Percentiles rank a stretch among this genome's conserved stretches.
Conservation (phyloP, 345 rosid genomes). For the Fremontodendron californicum region DNA sequence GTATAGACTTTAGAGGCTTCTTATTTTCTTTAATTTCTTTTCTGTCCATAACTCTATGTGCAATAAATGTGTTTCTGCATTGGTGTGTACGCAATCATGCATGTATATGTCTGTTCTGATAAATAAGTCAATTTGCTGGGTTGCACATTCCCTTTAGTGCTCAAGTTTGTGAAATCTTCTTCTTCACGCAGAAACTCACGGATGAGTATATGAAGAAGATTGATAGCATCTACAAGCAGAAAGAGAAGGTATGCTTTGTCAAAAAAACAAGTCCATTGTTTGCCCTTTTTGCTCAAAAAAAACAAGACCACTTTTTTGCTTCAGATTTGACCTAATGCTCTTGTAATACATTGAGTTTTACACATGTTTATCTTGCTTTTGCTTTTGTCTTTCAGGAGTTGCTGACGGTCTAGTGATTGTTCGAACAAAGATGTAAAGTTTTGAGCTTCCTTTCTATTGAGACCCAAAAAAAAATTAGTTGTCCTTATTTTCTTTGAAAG, state of each 20-base stretch:
- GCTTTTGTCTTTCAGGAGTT: slow-evolving; percentile 38
- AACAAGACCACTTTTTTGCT: neutral
- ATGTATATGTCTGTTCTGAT: neutral
- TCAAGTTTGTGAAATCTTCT: slow-evolving; percentile 4
- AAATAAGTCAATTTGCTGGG: neutral
- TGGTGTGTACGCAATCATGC: neutral
- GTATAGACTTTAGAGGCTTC: neutral
- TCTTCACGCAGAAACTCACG: slow-evolving; percentile 66
- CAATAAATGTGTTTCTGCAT: neutral
- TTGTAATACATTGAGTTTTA: neutral
- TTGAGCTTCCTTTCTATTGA: slow-evolving; percentile 9
- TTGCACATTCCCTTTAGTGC: neutral
- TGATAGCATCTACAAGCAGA: slow-evolving; percentile 72
- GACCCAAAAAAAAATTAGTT: neutral
- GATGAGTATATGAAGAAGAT: slow-evolving; percentile 90
- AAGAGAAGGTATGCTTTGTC: slow-evolving; percentile 67
- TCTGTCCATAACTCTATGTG: neutral
- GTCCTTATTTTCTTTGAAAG: neutral
- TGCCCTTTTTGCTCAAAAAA: neutral
- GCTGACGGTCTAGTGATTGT: slow-evolving; percentile 34
- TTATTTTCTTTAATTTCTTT: neutral
- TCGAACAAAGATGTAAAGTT: slow-evolving; percentile 9
- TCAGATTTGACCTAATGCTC: neutral
- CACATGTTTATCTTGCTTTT: neutral
- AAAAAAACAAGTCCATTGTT: neutral